Percentiles rank a stretch among this genome's conserved stretches.
These are phyloP conservation scores for Microcyclosporella mali DNA, from an alignment of 2,329 filamentous ascomycete species.

Conservation along the genomic window DNA sequence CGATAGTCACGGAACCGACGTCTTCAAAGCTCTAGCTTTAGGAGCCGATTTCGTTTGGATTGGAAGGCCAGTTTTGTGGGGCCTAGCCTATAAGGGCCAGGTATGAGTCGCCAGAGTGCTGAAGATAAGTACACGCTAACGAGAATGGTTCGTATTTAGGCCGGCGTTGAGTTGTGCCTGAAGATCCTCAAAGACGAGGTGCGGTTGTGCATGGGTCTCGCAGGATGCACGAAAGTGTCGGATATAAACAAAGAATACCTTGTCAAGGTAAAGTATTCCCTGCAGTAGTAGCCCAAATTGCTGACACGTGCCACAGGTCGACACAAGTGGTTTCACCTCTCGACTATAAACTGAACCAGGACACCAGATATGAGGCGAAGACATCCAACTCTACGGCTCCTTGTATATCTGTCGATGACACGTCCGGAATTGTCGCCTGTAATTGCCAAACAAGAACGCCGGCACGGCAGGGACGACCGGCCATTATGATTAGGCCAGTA, in stretches of 20 bases:
- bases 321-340: constrained; percentile 26
- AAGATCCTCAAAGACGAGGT: constrained; percentile 38
- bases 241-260: constrained; percentile 38
- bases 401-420: too few relatives aligned
- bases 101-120: too few relatives aligned
- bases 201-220: constrained; percentile 37
- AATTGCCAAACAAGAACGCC: too few relatives aligned
- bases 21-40: constrained; percentile 52
- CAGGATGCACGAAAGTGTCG: constrained; percentile 32
- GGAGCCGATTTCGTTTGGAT: constrained; percentile 48
- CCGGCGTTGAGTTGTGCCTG: constrained; percentile 39
- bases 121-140: too few relatives aligned
- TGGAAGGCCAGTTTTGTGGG: constrained; percentile 46
- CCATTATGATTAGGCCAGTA: too few relatives aligned
- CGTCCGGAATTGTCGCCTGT: too few relatives aligned
- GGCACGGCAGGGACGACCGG: too few relatives aligned
- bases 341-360: constrained; percentile 15
- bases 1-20: constrained; percentile 47
- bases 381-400: too few relatives aligned
- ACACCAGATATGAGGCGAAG: neutral
- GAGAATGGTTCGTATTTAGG: too few relatives aligned
- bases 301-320: constrained; percentile 16
- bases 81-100: constrained; percentile 38
- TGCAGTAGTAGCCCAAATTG: constrained; percentile 9
- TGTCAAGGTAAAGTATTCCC: constrained; percentile 33